A percentile compares a stretch with the other conserved stretches of the same genome.
phyloP scores from a whole-genome alignment of 2,329 filamentous ascomycete genomes.

The Aspergillus sp. region DNA sequence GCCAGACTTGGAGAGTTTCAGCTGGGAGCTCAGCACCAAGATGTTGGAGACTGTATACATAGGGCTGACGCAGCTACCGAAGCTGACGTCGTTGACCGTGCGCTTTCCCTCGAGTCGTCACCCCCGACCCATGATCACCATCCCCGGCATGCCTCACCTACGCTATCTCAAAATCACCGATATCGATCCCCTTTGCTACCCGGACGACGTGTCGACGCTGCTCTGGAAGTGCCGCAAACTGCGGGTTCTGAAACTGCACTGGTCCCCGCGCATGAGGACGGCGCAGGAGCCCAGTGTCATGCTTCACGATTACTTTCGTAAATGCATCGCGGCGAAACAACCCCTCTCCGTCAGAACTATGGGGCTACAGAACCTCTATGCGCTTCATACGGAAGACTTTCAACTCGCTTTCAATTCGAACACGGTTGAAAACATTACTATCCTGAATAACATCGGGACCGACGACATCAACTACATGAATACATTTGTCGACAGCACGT shows the following conservation, averaged over 20 bases:
- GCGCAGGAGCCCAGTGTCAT: constrained; percentile 58
- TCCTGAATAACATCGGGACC: constrained; percentile 54
- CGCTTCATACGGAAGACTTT: constrained; percentile 51
- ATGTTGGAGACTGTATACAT: constrained; percentile 59
- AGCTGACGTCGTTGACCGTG: constrained; percentile 55
- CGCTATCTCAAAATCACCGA: constrained; percentile 55
- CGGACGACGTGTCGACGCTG: constrained; percentile 60
- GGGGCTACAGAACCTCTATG: constrained; percentile 59
- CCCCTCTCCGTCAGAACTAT: constrained; percentile 51
- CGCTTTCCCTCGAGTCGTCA: constrained; percentile 57
- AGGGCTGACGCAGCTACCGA: constrained; percentile 51
- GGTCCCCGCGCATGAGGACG: constrained; percentile 61
- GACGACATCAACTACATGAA: constrained; percentile 39
- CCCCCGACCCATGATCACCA: constrained; percentile 56
- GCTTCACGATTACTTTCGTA: constrained; percentile 57
- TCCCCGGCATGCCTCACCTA: constrained; percentile 59
- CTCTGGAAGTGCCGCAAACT: constrained; percentile 55
- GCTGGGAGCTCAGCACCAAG: constrained; percentile 63
- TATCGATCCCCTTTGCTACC: constrained; percentile 64
- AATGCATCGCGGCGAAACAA: constrained; percentile 49
- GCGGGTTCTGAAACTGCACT: constrained; percentile 57
- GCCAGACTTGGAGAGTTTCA: constrained; percentile 55
- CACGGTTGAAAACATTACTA: constrained; percentile 49
- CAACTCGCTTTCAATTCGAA: constrained; percentile 44
- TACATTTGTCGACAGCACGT: constrained; percentile 58